Conservation (phyloP, 352 stramenopile species). For the Pythium apleroticum region DNA sequence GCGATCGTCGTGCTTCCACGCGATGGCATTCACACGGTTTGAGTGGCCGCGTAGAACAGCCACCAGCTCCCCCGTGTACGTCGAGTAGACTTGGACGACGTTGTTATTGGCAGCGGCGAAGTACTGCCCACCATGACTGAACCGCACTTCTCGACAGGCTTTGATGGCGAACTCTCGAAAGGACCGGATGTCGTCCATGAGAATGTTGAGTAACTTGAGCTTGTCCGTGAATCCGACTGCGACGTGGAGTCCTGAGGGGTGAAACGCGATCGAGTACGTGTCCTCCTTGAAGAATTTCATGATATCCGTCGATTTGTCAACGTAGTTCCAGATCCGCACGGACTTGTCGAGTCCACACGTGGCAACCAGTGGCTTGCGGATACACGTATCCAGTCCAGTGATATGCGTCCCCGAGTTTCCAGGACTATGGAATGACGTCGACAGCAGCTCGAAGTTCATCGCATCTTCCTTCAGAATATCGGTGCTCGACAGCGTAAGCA, state of each 20-base stretch:
- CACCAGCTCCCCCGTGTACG: constrained; percentile 76
- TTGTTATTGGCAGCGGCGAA: constrained; percentile 90
- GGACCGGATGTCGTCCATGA: constrained; percentile 93
- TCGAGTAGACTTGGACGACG: constrained; percentile 84
- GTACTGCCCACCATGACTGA: constrained; percentile 90
- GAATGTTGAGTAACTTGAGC: constrained; percentile 92
- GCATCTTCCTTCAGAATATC: constrained; percentile 92
- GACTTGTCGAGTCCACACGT: constrained; percentile 91
- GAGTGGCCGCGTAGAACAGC: constrained; percentile 75
- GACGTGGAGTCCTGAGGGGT: constrained; percentile 88
- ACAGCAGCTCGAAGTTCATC: constrained; percentile 93
- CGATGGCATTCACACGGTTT: constrained; percentile 78
- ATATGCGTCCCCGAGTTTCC: constrained; percentile 72
- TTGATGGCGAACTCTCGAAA: constrained; percentile 93
- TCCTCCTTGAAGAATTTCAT: constrained; percentile 92
- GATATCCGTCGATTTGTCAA: constrained; percentile 90
- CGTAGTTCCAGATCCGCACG: constrained; percentile 94
- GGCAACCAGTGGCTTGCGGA: constrained; percentile 90
- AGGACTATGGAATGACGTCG: constrained; percentile 85
- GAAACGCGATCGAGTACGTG: constrained; percentile 85
- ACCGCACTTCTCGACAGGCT: constrained; percentile 88
- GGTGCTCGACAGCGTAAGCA: constrained; percentile 87
- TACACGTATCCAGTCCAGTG: constrained; percentile 91
- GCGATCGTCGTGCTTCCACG: constrained; percentile 77
- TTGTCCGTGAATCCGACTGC: constrained; percentile 94